Evolutionary conservation across 1,284 basidiomycete species (phyloP).

Genomic region (Neolentinus lepideus): DNA sequence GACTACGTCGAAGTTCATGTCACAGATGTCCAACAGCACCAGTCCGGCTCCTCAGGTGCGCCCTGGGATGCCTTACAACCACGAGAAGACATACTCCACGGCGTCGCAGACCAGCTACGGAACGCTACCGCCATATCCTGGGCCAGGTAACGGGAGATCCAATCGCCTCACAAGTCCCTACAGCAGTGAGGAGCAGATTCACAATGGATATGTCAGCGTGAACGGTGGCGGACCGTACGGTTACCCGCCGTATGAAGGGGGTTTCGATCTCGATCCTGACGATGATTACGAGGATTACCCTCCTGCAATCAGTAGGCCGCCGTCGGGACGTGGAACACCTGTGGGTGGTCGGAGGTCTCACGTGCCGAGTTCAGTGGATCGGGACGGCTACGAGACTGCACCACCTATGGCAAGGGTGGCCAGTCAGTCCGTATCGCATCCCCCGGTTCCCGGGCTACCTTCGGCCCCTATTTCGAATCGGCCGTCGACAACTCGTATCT

Average conservation of each 20-base stretch:
- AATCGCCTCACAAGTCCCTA: slow-evolving; percentile 25
- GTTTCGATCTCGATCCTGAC: slow-evolving; percentile 59
- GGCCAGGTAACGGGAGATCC: slow-evolving; percentile 22
- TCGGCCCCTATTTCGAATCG: slow-evolving; percentile 21
- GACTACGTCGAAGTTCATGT: slow-evolving; percentile 31
- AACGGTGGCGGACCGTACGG: slow-evolving; percentile 41
- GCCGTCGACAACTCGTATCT: slow-evolving; percentile 40
- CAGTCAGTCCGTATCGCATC: slow-evolving; percentile 3
- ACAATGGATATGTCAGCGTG: neutral
- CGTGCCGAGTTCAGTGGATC: neutral
- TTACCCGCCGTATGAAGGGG: slow-evolving; percentile 50
- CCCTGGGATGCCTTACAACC: slow-evolving; percentile 13
- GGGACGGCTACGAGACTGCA: neutral
- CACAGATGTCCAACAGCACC: slow-evolving; percentile 35
- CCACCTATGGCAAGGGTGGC: neutral
- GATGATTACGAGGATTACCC: slow-evolving; percentile 74
- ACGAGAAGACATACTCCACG: slow-evolving; percentile 9
- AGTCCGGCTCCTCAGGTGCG: slow-evolving; percentile 26
- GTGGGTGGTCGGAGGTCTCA: slow-evolving; percentile 32
- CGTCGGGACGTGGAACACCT: slow-evolving; percentile 67
- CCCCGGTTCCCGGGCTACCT: slow-evolving; percentile 13
- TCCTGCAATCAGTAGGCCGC: slow-evolving; percentile 34
- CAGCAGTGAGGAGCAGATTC: slow-evolving; percentile 31
- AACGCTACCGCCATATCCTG: slow-evolving; percentile 25
- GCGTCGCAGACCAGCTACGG: slow-evolving; percentile 6